Conservation (phyloP, 345 rosid genomes). For the Eucalyptus paniculata region DNA sequence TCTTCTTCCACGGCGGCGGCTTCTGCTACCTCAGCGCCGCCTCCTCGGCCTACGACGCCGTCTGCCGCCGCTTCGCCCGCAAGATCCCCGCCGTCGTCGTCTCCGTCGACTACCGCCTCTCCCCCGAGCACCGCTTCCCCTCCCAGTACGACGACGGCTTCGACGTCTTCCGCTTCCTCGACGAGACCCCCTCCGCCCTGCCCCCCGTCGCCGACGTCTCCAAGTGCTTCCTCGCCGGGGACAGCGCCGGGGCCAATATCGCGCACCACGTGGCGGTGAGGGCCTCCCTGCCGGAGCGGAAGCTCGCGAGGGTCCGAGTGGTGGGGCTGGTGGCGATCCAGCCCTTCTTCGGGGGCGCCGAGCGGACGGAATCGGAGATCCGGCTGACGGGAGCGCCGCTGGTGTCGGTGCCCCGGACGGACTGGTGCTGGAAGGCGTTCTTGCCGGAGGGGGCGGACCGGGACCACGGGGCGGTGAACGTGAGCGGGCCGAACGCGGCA, state of each 20-base stretch:
- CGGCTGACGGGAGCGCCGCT: constrained; percentile 9
- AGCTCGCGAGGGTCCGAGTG: constrained; percentile 12
- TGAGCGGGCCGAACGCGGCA: constrained; percentile 29
- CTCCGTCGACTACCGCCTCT: constrained; percentile 71
- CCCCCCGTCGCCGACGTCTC: constrained; percentile 52
- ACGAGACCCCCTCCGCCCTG: constrained; percentile 14
- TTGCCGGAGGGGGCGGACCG: constrained; percentile 49
- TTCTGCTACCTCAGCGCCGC: constrained; percentile 55
- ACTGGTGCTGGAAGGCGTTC: constrained; percentile 43
- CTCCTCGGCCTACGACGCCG: constrained; percentile 31
- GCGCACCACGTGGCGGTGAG: constrained; percentile 65
- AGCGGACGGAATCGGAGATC: constrained; percentile 61
- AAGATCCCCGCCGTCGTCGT: constrained; percentile 39
- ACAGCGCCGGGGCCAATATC: constrained; percentile 74
- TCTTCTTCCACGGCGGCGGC: constrained; percentile 90
- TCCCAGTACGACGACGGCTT: constrained; percentile 70
- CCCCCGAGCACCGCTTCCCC: constrained; percentile 70
- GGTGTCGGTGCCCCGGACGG: constrained; percentile 31
- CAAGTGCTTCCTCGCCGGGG: constrained; percentile 59
- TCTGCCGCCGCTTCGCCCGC: constrained; percentile 53
- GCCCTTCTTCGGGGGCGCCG: constrained; percentile 75
- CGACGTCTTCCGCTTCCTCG: constrained; percentile 45
- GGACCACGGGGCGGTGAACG: constrained; percentile 37
- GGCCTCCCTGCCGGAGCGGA: not conserved
- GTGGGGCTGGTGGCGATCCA: constrained; percentile 54